Percentiles rank a stretch among this genome's conserved stretches.
phyloP scores from a whole-genome alignment of 2,329 filamentous ascomycete genomes.

The Nemania diffusa region DNA sequence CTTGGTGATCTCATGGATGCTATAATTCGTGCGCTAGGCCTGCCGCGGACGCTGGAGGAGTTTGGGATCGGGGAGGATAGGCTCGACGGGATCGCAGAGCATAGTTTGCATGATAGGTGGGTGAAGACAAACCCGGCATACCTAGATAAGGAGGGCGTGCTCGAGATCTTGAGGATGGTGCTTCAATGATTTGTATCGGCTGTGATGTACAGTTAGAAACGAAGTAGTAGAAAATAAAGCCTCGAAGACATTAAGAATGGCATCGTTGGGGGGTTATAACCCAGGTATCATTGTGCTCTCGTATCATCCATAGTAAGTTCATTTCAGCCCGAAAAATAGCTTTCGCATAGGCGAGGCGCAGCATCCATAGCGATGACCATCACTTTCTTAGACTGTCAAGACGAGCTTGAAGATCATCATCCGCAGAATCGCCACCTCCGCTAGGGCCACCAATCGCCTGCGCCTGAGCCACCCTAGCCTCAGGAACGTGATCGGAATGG shows the following conservation, averaged over 20 bases:
- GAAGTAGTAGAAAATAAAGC: neutral
- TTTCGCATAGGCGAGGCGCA: neutral
- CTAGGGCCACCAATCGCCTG: constrained; percentile 80
- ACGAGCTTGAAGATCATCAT: constrained; percentile 93
- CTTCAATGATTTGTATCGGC: constrained; percentile 34
- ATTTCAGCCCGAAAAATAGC: neutral
- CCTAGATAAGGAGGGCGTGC: constrained; percentile 59
- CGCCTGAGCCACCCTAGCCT: constrained; percentile 86
- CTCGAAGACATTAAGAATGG: constrained; percentile 16
- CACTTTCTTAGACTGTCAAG: constrained; percentile 83
- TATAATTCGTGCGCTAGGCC: constrained; percentile 61
- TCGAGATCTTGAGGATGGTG: constrained; percentile 58
- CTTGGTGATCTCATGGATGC: constrained; percentile 63
- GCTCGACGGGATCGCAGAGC: constrained; percentile 59
- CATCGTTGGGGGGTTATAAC: constrained; percentile 10
- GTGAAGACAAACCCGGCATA: constrained; percentile 62
- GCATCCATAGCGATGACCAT: constrained; percentile 6
- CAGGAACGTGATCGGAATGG: constrained; percentile 76
- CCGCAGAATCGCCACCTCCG: constrained; percentile 70
- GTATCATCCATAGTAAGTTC: constrained; percentile 5
- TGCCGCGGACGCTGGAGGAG: constrained; percentile 64
- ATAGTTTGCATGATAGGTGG: constrained; percentile 62
- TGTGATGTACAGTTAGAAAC: constrained; percentile 11
- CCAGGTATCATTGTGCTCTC: constrained; percentile 20
- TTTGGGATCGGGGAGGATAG: constrained; percentile 61